phyloP scores from a whole-genome alignment of 768 basidiomycete species.

The Auriscalpium microsporum region DNA sequence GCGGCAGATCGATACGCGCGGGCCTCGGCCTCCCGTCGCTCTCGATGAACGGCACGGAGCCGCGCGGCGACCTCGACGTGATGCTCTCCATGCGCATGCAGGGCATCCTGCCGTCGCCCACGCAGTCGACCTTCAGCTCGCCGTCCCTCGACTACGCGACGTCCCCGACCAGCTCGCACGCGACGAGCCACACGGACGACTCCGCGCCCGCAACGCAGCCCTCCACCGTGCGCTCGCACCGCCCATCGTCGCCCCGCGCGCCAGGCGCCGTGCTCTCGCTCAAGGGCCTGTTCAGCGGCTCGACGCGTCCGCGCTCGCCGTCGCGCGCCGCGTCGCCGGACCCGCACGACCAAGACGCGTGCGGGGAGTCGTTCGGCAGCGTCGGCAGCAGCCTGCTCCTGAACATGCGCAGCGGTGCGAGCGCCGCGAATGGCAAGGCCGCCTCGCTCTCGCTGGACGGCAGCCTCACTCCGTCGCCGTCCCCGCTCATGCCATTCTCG shows the following conservation, averaged over 20 bases:
- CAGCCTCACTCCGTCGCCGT: constrained; percentile 1
- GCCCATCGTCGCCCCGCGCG: constrained; percentile 15
- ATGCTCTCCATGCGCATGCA: constrained; percentile 74
- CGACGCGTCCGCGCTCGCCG: constrained; percentile 45
- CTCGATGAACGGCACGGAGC: constrained; percentile 42
- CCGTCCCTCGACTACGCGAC: constrained; percentile 2
- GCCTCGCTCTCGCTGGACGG: constrained; percentile 2
- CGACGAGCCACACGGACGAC: background rate
- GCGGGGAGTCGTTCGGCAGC: constrained; percentile 50
- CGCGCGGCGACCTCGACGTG: constrained; percentile 75
- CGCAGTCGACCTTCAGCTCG: constrained; percentile 8
- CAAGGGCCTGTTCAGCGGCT: constrained; percentile 46
- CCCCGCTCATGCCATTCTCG: constrained; percentile 15
- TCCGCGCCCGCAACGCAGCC: constrained; percentile 11
- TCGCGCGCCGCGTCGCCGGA: constrained; percentile 35
- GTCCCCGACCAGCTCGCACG: background rate
- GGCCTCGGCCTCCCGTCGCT: constrained; percentile 46
- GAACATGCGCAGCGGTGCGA: constrained; percentile 29
- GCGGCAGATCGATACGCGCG: constrained; percentile 55
- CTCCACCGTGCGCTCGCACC: constrained; percentile 21
- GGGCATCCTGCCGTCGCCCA: constrained; percentile 38
- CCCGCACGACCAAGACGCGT: constrained; percentile 14
- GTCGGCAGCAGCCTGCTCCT: constrained; percentile 47
- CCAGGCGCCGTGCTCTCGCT: constrained; percentile 42
- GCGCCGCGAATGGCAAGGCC: constrained; percentile 16